phyloP scores from a whole-genome alignment of 768 basidiomycete species.

The Clathrus columnatus region DNA sequence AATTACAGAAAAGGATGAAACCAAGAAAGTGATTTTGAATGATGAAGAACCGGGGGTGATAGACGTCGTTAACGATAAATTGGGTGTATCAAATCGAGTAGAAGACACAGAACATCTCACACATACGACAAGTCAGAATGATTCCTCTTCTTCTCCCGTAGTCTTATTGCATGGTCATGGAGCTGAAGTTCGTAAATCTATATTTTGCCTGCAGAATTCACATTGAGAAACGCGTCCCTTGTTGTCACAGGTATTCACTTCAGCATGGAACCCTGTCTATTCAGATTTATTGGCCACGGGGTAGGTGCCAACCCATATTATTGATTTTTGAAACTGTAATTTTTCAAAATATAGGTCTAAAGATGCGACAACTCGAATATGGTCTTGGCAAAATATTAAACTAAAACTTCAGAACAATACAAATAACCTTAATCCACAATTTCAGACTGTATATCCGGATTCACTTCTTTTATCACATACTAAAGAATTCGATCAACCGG shows the following conservation, averaged over 20 bases:
- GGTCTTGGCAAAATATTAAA: constrained; percentile 40
- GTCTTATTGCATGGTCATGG: constrained; percentile 38
- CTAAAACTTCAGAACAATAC: constrained; percentile 18
- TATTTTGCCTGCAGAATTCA: not conserved
- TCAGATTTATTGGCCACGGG: constrained; percentile 61
- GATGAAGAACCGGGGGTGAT: not conserved
- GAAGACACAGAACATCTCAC: not conserved
- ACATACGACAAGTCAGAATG: not conserved
- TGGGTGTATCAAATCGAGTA: not conserved
- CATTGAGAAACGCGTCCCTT: not conserved
- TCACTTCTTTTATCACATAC: constrained; percentile 39
- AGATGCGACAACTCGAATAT: constrained; percentile 66
- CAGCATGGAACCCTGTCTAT: constrained; percentile 65
- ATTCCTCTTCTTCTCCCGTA: no score
- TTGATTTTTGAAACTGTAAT: constrained; percentile 1
- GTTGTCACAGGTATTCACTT: constrained; percentile 59
- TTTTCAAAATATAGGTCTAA: constrained; percentile 46
- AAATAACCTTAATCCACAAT: constrained; percentile 23
- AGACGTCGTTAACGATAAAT: not conserved
- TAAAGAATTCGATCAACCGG: constrained; percentile 38
- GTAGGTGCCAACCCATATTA: constrained; percentile 36
- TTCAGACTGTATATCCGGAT: not conserved
- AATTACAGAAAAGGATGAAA: not conserved
- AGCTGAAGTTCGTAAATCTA: constrained; percentile 34
- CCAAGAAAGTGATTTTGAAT: no score